Evolutionary conservation across 352 stramenopile species (phyloP).

Genomic region (Plasmopara viticola): DNA sequence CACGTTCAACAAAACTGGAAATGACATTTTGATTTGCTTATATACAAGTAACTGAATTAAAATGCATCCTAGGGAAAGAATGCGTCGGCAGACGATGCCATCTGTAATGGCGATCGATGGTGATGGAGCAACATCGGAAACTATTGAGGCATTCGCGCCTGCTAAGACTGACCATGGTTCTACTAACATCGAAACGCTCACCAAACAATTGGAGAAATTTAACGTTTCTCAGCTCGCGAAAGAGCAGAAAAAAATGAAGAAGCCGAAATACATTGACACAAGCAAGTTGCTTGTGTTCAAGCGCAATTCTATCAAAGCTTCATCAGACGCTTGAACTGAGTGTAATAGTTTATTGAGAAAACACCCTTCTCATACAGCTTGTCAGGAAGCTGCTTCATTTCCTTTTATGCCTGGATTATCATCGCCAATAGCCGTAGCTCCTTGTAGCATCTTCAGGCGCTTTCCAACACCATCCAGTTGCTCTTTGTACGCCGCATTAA

Average conservation of each 20-base stretch:
- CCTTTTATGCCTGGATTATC: background rate
- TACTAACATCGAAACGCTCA: conserved; percentile 1
- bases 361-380: conserved; percentile 1
- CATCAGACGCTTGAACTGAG: too few relatives aligned
- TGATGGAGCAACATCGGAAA: background rate
- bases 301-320: background rate
- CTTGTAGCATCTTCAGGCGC: background rate
- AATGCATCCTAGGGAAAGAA: too few relatives aligned
- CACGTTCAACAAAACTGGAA: too few relatives aligned
- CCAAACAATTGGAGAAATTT: conserved; percentile 1
- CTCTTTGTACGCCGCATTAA: background rate
- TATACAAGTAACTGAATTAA: too few relatives aligned
- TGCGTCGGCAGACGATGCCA: too few relatives aligned
- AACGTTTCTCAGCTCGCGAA: background rate
- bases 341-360: conserved; percentile 3
- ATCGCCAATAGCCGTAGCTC: background rate
- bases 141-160: background rate
- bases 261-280: too few relatives aligned
- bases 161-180: background rate
- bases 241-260: conserved; percentile 1
- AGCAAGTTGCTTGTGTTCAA: too few relatives aligned
- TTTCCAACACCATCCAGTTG: background rate
- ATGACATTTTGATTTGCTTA: too few relatives aligned
- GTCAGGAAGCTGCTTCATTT: background rate
- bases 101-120: background rate